A percentile compares a stretch with the other conserved stretches of the same genome.
Conservation (phyloP, 495 filamentous ascomycete genomes). For the Tuber indicum region DNA sequence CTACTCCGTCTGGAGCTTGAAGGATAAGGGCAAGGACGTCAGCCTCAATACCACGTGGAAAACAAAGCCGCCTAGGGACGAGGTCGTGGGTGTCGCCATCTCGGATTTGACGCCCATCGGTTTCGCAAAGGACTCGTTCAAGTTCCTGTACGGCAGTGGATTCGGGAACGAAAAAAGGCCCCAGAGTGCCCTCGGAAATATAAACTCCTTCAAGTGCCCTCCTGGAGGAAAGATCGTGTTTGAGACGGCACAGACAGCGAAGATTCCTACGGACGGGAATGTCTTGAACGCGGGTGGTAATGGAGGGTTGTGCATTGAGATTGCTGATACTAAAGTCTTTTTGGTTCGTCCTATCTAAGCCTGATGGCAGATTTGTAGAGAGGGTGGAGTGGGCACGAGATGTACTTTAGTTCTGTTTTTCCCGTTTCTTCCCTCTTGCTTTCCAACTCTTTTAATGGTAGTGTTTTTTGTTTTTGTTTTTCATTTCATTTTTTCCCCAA, state of each 20-base stretch:
- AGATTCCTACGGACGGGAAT: neutral
- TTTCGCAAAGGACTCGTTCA: neutral
- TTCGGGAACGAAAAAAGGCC: neutral
- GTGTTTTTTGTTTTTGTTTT: no score
- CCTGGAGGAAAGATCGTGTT: neutral
- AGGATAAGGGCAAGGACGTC: neutral
- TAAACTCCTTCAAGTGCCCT: neutral
- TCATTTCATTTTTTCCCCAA: neutral
- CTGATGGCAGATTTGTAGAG: neutral
- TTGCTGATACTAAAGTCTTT: neutral
- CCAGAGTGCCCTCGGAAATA: no score
- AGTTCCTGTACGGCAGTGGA: neutral
- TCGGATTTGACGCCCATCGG: neutral
- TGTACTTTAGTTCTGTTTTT: neutral
- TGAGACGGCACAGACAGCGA: neutral
- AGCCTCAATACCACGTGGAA: neutral
- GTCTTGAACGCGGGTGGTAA: neutral
- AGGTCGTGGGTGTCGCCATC: neutral
- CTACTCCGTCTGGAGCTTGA: neutral
- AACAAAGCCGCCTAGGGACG: neutral
- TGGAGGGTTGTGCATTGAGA: neutral
- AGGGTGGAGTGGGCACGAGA: neutral
- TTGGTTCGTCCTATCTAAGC: neutral
- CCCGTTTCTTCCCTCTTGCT: no score
- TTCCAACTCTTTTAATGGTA: no score